Conservation (phyloP, 768 basidiomycete genomes). For the Termitomyces sp. region DNA sequence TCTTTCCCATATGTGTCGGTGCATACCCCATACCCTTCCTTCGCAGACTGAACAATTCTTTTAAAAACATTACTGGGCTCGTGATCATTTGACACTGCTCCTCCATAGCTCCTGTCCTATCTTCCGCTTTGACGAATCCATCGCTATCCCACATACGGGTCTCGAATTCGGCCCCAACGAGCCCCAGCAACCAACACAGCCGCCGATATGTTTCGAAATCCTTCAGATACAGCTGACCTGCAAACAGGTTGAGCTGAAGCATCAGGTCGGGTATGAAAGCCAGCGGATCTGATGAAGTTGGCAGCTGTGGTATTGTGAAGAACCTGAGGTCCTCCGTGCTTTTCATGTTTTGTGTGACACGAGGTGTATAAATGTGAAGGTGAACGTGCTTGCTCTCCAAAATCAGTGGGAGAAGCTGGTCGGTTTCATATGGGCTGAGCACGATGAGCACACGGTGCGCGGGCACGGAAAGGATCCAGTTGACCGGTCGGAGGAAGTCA, state of each 20-base stretch:
- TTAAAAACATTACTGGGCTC: slow-evolving; percentile 30
- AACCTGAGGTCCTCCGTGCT: slow-evolving; percentile 32
- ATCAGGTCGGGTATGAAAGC: slow-evolving; percentile 10
- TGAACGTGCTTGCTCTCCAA: slow-evolving; percentile 23
- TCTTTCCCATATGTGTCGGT: slow-evolving; percentile 34
- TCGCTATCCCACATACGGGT: slow-evolving; percentile 16
- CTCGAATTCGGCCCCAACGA: slow-evolving; percentile 16
- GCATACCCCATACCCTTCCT: slow-evolving; percentile 31
- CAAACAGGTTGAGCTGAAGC: slow-evolving; percentile 35
- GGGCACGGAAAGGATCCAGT: slow-evolving; percentile 34
- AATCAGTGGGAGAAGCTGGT: slow-evolving; percentile 29
- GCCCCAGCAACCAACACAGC: slow-evolving; percentile 30
- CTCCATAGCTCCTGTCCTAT: slow-evolving; percentile 13
- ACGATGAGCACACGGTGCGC: slow-evolving; percentile 20
- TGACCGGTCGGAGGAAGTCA: slow-evolving; percentile 31
- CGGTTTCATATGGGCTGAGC: slow-evolving; percentile 35
- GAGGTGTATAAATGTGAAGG: slow-evolving; percentile 38
- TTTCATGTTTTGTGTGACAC: slow-evolving; percentile 24
- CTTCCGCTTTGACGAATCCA: slow-evolving; percentile 23
- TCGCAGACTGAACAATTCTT: slow-evolving; percentile 26
- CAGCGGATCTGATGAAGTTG: slow-evolving; percentile 13
- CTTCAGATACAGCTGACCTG: slow-evolving; percentile 37
- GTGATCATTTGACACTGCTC: slow-evolving; percentile 21
- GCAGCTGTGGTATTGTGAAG: slow-evolving; percentile 21
- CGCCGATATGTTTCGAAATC: slow-evolving; percentile 24